Base-by-base conservation (phyloP, 2,329 filamentous ascomycete species). In the Arthrobotrys sphaeroides region DNA sequence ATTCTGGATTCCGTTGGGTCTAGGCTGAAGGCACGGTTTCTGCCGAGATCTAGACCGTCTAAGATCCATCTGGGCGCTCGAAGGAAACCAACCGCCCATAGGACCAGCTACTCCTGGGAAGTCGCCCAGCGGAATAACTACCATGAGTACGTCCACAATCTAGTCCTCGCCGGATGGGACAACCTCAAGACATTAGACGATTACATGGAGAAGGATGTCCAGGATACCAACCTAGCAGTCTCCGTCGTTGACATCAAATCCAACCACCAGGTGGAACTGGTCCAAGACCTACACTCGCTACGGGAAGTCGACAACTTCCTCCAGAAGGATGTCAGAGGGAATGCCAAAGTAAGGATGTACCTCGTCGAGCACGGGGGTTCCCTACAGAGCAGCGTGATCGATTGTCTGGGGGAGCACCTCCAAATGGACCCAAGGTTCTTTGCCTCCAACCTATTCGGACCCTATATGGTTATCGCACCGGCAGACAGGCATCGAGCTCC, bases 121-220 rank as follows among this genome's bases (percentile, higher is more conserved):
- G 43, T 51, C 16, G 36, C 20, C 5, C 40, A 45, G 5, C 26
- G 42, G 7, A 67, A 20, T 16, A 67, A 74, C 4, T 81, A 80
- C 47, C 79, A 79, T 24, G 77, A 79, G 6, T 80, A 80, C 49
- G 68, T 80, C 9, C 77, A 79, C 31, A 55, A 77, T 13, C 68
- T 80, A 10, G 77, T 79, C 12, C 73, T 67, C 16, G 79, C 80
- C 42, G 79, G 79, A 70, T 80, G 79, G 80, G 79, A 76, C 45
- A 81, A 80, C 65, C 69, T 81, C 28, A 66, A 60, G 33, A 64
- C 70, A 12, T 59, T 81, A 31, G 77, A 80, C n/a, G 47, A 62
- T 1, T 80, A 80, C 42, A 77, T 80, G 70, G 68, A 57, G 31
- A 70, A 42, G 24, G 77, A 78, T 26, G 20, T 77, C 20, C 68